Base-by-base conservation (phyloP, 192 early-diverging fungal genomes). In the Coemansia asiatica region DNA sequence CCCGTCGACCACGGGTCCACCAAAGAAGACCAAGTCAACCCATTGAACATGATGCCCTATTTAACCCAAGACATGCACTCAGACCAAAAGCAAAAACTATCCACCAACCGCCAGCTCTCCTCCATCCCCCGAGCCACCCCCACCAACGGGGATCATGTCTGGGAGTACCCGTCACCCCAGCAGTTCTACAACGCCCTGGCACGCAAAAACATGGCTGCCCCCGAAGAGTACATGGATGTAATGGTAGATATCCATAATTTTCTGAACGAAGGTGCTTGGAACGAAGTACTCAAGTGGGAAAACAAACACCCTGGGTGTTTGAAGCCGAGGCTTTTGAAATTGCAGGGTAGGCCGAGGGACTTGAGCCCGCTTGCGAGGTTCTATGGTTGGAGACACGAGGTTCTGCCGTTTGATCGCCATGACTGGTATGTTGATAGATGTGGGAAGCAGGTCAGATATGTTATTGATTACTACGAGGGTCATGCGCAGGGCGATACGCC, bases 191-290 rank as follows among this genome's bases (percentile, higher is more conserved):
- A 92, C 62, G 93, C 93, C 1, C 80, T 93, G 21, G 87, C 86
- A 21, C 84, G 92, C n/a, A 94, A 95, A 55, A 88, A 90, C 35
- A 91, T 89, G 91, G 86, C 92, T 27, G 90, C 92, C 0, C 93
- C 93, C 8, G 92, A 91, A 61, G 86, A 88, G 46, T 86, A 90
- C 36, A 84, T 95, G 40, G 90, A 92, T 53, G 88, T 88, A 1
- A 96, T 98, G 91, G 96, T 98, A 0, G 90, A 94, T 66, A 98
- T 98, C 71, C 96, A 98, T 78, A 98, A 98, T 70, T 95, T 94
- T 64, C 84, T 98, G 68, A 98, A 98, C 71, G 96, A 98, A 69
- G 90, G 89, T 58, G 92, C 92, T 35, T 98, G 96, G 96, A 79
- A 88, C 38, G 94, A 98, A 76, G 91, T 98, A 33, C 74, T 93